Conservation (phyloP, 768 basidiomycete species). For the Plicaturopsis crispa region DNA sequence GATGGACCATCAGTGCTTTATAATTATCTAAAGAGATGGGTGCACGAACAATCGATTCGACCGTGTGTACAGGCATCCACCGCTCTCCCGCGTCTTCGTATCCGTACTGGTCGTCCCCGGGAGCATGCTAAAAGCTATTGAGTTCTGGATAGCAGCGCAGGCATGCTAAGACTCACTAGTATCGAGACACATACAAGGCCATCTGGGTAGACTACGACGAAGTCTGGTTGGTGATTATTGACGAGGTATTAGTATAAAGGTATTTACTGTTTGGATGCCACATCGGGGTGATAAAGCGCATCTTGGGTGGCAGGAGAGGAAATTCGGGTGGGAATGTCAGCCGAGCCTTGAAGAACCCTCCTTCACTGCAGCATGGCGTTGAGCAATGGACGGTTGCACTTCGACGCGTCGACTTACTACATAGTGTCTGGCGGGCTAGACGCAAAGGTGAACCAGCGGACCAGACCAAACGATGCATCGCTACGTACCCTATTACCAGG, state of each 20-base stretch:
- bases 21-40: constrained; percentile 2
- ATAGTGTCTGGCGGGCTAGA: constrained; percentile 84
- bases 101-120: constrained; percentile 93
- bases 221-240: no score
- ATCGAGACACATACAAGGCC: constrained; percentile 96
- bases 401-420: constrained; percentile 50
- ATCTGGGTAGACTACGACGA: constrained; percentile 81
- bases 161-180: constrained; percentile 48
- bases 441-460: constrained; percentile 13
- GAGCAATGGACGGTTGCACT: not conserved
- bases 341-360: constrained; percentile 90
- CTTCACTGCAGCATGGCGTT: constrained; percentile 53
- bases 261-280: constrained; percentile 95
- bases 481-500: constrained; percentile 80
- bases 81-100: constrained; percentile 96
- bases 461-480: constrained; percentile 2
- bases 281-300: constrained; percentile 92
- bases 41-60: constrained; percentile 83
- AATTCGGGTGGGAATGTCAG: constrained; percentile 87
- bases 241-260: no score
- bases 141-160: not conserved
- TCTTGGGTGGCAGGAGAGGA: constrained; percentile 88
- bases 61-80: constrained; percentile 96
- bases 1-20: constrained; percentile 3
- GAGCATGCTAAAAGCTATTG: constrained; percentile 60